Base-by-base conservation (phyloP, 768 basidiomycete genomes). In the Lentinula raphanica region DNA sequence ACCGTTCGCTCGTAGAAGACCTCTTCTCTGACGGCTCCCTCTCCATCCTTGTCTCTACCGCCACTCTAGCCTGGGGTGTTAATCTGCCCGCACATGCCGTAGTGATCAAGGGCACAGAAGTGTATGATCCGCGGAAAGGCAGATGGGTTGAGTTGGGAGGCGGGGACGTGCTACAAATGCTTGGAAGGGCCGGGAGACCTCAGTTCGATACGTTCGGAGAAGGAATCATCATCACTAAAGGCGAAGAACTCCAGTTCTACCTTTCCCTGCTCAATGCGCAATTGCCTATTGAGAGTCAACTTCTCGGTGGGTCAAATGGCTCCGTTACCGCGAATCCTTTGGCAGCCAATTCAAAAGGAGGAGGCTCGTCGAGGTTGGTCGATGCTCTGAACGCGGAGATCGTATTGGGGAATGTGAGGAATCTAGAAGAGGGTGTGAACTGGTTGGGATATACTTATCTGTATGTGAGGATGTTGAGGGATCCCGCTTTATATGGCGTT, bases 101-200 rank as follows among this genome's bases (percentile, higher is more conserved):
- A 73, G 94, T 98, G 75, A 98, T 99, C 79, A 99, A 98, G 70
- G 97, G 97, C n/a, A 98, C 97, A 0, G 95, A 98, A 74, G 95
- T 98, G 60, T 99, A 98, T 74, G 98, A 97, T 71, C 97, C 97
- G 0, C 95, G 97, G 73, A 97, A 98, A 73, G 97, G 97, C 19
- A 86, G 91, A 3, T 99, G 97, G 97, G 89, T 91, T 3, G 97
- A 98, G 69, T 74, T 98, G 5, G 95, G 92, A 1, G 86, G 88
- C 0, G 97, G 98, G 71, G 97, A 98, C 68, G 94, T 98, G 0
- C 76, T 99, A 4, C 97, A 99, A 73, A 98, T 99, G 97, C 86
- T 98, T 2, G 97, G 97, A 49, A 88, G 95, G 64, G 97, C 97
- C 2, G 97, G 97, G 67, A 85, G 96, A 54, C 97, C 96, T 13